Percentiles rank a stretch among this genome's conserved stretches.
Conservation (phyloP, 129 eudicot genomes). For the Glebionis coronaria region DNA sequence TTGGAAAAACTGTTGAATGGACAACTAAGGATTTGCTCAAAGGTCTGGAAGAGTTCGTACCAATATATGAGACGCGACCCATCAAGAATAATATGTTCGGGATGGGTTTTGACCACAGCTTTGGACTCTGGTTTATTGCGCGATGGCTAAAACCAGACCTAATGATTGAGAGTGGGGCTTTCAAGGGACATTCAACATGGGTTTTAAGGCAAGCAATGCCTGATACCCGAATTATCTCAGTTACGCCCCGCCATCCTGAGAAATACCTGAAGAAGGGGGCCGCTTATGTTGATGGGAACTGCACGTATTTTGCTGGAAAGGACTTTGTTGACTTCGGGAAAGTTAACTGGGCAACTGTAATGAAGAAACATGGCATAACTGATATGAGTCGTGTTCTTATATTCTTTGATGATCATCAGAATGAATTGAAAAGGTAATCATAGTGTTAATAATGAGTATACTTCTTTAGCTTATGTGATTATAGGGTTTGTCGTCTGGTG, state of each 20-base stretch:
- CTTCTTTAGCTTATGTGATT: conserved; percentile 22
- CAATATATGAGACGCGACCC: conserved; percentile 82
- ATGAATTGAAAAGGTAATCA: conserved; percentile 22
- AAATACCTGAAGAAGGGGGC: conserved; percentile 89
- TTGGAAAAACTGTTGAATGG: conserved; percentile 83
- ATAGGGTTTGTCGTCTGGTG: neutral
- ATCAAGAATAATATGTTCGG: conserved; percentile 91
- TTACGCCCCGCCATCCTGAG: conserved; percentile 95
- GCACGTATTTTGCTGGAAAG: conserved; percentile 76
- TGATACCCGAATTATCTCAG: conserved; percentile 67
- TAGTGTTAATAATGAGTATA: neutral
- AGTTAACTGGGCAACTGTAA: conserved; percentile 65
- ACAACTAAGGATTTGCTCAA: conserved; percentile 79
- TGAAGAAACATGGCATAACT: conserved; percentile 65
- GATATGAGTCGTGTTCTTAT: conserved; percentile 69
- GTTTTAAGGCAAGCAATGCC: conserved; percentile 96
- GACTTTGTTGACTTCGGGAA: conserved; percentile 91
- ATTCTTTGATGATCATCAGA: conserved; percentile 93
- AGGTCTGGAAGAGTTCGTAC: conserved; percentile 86
- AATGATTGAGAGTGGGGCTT: conserved; percentile 97
- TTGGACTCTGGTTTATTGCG: conserved; percentile 93
- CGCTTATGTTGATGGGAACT: conserved; percentile 89
- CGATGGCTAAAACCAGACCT: conserved; percentile 88
- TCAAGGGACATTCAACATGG: conserved; percentile 98
- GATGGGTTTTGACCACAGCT: conserved; percentile 98